phyloP scores from a whole-genome alignment of 805 yeast genomes.

The Dipodascus geniculatus region DNA sequence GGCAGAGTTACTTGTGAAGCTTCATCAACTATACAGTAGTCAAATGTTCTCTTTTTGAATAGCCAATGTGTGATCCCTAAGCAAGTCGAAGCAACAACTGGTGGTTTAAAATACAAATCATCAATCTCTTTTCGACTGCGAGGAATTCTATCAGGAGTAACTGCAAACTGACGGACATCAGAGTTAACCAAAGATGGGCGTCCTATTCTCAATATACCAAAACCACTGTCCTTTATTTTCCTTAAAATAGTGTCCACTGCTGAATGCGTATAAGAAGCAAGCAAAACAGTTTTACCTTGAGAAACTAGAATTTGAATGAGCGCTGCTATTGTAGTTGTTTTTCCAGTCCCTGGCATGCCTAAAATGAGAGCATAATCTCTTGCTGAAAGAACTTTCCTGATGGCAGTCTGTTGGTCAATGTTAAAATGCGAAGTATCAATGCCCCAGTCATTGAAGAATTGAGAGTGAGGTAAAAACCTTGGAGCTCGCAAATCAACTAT shows the following conservation, averaged over 20 bases:
- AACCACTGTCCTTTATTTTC: constrained; percentile 42
- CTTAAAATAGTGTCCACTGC: constrained; percentile 89
- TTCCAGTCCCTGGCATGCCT: constrained; percentile 99
- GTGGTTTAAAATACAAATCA: constrained; percentile 39
- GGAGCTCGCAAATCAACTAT: constrained; percentile 29
- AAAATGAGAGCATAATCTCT: constrained; percentile 69
- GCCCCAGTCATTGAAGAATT: constrained; percentile 5
- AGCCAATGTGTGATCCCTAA: constrained; percentile 58
- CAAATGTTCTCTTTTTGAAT: constrained; percentile 53
- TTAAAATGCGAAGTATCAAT: constrained; percentile 35
- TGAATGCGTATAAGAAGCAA: constrained; percentile 86
- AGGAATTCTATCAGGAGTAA: constrained; percentile 26
- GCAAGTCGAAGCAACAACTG: constrained; percentile 83
- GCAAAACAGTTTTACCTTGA: constrained; percentile 52
- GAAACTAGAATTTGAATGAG: constrained; percentile 50
- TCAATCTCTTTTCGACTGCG: constrained; percentile 35
- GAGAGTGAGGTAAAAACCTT: constrained; percentile 19
- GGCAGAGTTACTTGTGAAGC: constrained; percentile 95
- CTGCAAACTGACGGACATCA: constrained; percentile 36
- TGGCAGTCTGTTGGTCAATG: constrained; percentile 58
- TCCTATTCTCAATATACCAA: constrained; percentile 60
- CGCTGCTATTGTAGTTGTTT: constrained; percentile 79
- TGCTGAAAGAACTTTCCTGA: constrained; percentile 50
- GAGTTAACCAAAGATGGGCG: constrained; percentile 47
- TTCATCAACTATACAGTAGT: constrained; percentile 91